Percentiles rank a stretch among this genome's conserved stretches.
Evolutionary conservation across 208 protist genomes (phyloP).

Genomic region (Herpetomonas tarakana): DNA sequence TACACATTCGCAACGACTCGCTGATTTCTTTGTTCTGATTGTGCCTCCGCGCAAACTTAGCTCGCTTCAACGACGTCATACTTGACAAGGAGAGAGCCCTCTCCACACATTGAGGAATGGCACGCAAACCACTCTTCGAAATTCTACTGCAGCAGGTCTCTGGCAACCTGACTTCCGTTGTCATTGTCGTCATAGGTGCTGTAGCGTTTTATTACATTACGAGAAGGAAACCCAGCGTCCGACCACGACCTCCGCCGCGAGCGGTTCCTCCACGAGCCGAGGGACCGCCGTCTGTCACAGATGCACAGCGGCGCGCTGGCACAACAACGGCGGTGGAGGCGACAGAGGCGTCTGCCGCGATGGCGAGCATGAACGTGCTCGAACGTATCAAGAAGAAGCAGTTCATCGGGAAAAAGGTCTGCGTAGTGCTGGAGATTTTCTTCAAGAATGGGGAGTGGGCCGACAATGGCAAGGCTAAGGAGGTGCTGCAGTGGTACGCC

Average conservation of each 20-base stretch:
- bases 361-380: constrained; percentile 16
- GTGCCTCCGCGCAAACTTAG: too few species aligned
- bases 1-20: too few species aligned
- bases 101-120: constrained; percentile 11
- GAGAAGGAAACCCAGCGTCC: constrained; percentile 15
- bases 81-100: constrained; percentile 1
- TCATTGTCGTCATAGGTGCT: constrained; percentile 50
- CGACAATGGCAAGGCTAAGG: constrained; percentile 38
- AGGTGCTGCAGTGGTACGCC: constrained; percentile 37
- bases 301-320: neutral
- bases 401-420: constrained; percentile 56
- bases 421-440: constrained; percentile 73
- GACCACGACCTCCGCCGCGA: constrained; percentile 12
- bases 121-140: constrained; percentile 56
- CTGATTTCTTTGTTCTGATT: too few species aligned
- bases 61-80: too few species aligned
- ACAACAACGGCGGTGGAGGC: too few species aligned
- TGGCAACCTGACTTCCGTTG: constrained; percentile 35
- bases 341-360: neutral
- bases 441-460: constrained; percentile 40
- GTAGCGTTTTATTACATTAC: constrained; percentile 48
- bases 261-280: neutral
- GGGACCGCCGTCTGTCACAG: neutral
- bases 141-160: constrained; percentile 41
- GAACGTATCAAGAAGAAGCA: constrained; percentile 28